Conservation (phyloP, 2,329 filamentous ascomycete genomes). For the Fusarium citri region DNA sequence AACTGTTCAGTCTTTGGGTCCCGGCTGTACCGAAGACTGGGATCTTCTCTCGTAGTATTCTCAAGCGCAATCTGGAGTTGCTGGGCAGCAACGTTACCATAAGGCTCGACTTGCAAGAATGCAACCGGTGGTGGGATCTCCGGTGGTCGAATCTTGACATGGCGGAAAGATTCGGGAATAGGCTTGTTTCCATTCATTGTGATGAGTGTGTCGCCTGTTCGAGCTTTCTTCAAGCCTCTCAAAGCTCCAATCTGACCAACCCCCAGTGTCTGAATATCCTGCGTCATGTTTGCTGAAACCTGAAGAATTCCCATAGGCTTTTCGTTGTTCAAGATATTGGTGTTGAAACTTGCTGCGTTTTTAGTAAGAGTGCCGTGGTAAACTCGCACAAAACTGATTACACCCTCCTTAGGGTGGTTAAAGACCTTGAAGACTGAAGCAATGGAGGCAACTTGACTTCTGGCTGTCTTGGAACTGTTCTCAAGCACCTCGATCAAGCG, state of each 20-base stretch:
- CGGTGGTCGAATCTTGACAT: constrained; percentile 86
- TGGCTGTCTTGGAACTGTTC: constrained; percentile 52
- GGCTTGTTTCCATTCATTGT: constrained; percentile 72
- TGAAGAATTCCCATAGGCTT: constrained; percentile 83
- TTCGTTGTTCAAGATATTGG: constrained; percentile 82
- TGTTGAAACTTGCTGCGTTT: constrained; percentile 85
- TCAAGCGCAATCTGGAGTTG: constrained; percentile 80
- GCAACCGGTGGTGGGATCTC: constrained; percentile 93
- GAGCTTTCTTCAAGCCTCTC: constrained; percentile 87
- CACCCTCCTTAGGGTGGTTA: constrained; percentile 84
- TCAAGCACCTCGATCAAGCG: constrained; percentile 54
- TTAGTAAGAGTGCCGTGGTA: constrained; percentile 85
- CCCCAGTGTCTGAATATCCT: constrained; percentile 83
- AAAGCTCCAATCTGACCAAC: constrained; percentile 96
- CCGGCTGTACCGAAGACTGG: constrained; percentile 84
- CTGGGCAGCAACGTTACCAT: constrained; percentile 82
- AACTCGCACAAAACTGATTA: constrained; percentile 90
- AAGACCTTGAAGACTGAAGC: constrained; percentile 94
- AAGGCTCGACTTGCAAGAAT: constrained; percentile 90
- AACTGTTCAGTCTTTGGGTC: constrained; percentile 95
- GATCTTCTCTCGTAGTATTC: constrained; percentile 88
- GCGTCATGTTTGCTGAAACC: constrained; percentile 88
- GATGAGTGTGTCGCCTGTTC: constrained; percentile 92
- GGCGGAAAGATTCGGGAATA: constrained; percentile 75
- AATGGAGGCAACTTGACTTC: constrained; percentile 58